Evolutionary conservation across 805 yeast genomes (phyloP), one percentile per base, ranked within the genome.

Genomic region (Kodamaea nitidulidarum): DNA sequence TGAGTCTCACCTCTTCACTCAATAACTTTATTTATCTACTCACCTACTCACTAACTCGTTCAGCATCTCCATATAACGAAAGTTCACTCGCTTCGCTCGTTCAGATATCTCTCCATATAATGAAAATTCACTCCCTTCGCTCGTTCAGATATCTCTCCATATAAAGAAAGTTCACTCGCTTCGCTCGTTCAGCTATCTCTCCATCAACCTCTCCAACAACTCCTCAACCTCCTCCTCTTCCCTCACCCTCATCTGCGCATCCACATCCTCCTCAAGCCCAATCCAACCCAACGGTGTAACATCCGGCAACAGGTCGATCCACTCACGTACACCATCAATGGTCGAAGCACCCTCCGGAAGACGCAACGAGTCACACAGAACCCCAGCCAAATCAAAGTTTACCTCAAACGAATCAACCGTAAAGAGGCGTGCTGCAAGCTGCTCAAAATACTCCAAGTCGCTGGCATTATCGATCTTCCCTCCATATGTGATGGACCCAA

Each of bases 401-500:
- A 44, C 36, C 2, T 68, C 67, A 46, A 73, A 73, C 1, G 78
- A 55, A 1, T 58, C 54, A 0, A 46, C 39, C 2, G 48, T 50
- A 52, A 80, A 78, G n/a, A 75, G 36, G 14, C 47, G 43, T 1
- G 41, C 33, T 1, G 76, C 70, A 10, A 77, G 49, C 0, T 44
- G 39, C 4, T 34, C 46, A 11, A 80, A 52, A 35, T 51, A 58
- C 8, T 52, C 22, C 6, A 60, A 44, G 56, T 84, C 86, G 0
- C 52, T 41, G 0, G 30, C 42, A 35, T 57, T 51, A 39, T 73
- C 75, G 17, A 77, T 63, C 50, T 81, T 81, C 17, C 88, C 84
- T 1, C 91, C 91, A 50, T 85, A 84, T 1, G 78, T 65, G 6
- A 81, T 64, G 2, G 71, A 68, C 2, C 77, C 74, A 17, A 85